Evolutionary conservation across 352 stramenopile species (phyloP).

Genomic region (Globisporangium takayamanum): DNA sequence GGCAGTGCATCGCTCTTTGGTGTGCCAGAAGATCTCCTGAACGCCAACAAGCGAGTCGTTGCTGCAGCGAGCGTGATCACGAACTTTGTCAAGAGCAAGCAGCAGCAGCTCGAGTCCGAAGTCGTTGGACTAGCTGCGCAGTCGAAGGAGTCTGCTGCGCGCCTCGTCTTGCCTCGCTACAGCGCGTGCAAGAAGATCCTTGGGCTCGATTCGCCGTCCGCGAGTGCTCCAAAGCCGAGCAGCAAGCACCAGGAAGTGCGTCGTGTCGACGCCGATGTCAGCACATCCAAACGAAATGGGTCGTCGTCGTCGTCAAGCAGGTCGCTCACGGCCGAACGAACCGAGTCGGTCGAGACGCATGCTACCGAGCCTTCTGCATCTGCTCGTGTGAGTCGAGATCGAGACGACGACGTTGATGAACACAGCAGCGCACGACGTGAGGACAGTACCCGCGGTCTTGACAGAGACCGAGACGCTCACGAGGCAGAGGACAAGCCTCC

Average conservation of each 20-base stretch:
- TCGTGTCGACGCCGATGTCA: background rate
- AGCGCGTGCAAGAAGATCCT: conserved; percentile 29
- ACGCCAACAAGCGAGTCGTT: conserved; percentile 21
- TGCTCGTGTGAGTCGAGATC: background rate
- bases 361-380: background rate
- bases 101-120: conserved; percentile 31
- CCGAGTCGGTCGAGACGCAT: background rate
- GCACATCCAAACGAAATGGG: background rate
- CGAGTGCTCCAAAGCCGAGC: background rate
- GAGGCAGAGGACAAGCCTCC: no score
- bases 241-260: background rate
- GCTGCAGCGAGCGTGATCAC: conserved; percentile 26
- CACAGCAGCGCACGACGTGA: background rate
- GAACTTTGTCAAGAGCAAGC: conserved; percentile 34
- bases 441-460: no score
- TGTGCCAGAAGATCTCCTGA: conserved; percentile 16
- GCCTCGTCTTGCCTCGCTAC: conserved; percentile 28
- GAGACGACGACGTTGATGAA: background rate
- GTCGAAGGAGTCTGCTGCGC: conserved; percentile 31
- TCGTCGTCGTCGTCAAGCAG: conserved; percentile 7
- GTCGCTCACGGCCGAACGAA: background rate
- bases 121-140: conserved; percentile 27
- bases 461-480: no score
- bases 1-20: conserved; percentile 8
- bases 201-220: conserved; percentile 3